A percentile compares a stretch with the other conserved stretches of the same genome.
phyloP scores from a whole-genome alignment of 139 green algal species.

The Eudorina sp. region DNA sequence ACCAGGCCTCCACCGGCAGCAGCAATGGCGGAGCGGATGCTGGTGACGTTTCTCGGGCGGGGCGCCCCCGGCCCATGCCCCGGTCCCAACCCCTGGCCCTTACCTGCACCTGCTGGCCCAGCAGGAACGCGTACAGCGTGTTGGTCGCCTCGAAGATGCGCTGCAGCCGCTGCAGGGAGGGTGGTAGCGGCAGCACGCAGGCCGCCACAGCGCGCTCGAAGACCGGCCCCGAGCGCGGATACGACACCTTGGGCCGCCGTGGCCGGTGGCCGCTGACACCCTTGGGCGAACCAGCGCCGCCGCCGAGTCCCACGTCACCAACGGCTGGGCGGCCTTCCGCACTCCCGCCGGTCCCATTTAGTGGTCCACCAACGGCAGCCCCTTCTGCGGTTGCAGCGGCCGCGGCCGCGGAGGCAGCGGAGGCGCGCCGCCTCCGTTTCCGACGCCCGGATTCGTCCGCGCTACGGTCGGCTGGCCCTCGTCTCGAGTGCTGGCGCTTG shows the following conservation, averaged over 20 bases:
- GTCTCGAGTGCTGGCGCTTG: neutral
- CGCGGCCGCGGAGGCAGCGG: neutral
- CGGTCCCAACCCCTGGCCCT: no score
- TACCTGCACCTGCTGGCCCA: conserved; percentile 72
- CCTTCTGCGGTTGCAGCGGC: neutral
- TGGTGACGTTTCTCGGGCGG: no score
- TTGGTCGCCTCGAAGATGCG: conserved; percentile 59
- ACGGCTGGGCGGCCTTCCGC: no score
- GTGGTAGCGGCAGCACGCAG: conserved; percentile 68
- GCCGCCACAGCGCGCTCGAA: conserved; percentile 25
- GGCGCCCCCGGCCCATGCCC: neutral
- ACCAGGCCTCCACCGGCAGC: no score
- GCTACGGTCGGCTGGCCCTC: no score
- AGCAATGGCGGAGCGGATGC: no score
- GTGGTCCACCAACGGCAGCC: neutral
- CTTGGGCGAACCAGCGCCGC: no score
- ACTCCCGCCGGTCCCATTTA: no score
- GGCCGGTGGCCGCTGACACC: neutral
- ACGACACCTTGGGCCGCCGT: neutral
- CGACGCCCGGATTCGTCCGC: no score
- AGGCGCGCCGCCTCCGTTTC: neutral
- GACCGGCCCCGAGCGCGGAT: neutral
- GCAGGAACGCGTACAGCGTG: conserved; percentile 69
- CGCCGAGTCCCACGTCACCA: no score
- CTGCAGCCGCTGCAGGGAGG: conserved; percentile 55